These are phyloP conservation scores for Litchi chinensis DNA, from an alignment of 345 rosid genomes.

Conservation along the genomic window DNA sequence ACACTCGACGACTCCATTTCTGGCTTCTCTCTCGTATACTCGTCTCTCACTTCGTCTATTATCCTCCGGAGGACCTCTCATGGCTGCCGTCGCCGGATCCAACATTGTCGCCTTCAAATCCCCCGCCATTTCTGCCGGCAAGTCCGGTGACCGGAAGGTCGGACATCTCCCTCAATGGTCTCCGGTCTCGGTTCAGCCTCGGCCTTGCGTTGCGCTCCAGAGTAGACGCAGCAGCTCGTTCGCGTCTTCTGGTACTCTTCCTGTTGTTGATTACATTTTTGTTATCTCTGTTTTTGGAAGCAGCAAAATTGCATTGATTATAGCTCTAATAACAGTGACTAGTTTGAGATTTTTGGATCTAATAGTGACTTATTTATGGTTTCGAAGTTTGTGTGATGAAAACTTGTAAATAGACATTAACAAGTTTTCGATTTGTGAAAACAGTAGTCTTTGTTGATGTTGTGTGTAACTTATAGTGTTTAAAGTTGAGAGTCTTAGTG, in stretches of 20 bases:
- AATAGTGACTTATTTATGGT: not conserved
- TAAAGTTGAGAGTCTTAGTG: not conserved
- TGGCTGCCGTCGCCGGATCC: conserved; percentile 70
- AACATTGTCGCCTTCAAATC: conserved; percentile 51
- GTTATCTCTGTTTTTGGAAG: not conserved
- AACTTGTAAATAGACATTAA: no score
- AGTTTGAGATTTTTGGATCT: not conserved
- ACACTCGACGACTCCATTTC: conserved; percentile 18
- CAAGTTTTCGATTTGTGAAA: not conserved
- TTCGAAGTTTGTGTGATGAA: not conserved
- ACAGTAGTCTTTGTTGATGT: not conserved
- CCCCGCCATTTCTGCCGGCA: conserved; percentile 32
- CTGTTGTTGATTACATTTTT: not conserved
- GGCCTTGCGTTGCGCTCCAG: conserved; percentile 42
- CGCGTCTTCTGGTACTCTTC: conserved; percentile 53
- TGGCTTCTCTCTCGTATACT: conserved; percentile 41
- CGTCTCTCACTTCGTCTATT: conserved; percentile 31
- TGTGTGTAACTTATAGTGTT: not conserved
- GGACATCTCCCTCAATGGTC: conserved; percentile 49
- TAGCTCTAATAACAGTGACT: not conserved
- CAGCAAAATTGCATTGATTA: not conserved
- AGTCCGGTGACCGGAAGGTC: conserved; percentile 36
- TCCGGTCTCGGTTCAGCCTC: conserved; percentile 40
- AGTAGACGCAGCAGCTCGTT: conserved; percentile 45
- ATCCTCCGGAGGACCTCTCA: conserved; percentile 32